Conservation (phyloP, 2,329 filamentous ascomycete genomes). For the Aspergillus intermedius region DNA sequence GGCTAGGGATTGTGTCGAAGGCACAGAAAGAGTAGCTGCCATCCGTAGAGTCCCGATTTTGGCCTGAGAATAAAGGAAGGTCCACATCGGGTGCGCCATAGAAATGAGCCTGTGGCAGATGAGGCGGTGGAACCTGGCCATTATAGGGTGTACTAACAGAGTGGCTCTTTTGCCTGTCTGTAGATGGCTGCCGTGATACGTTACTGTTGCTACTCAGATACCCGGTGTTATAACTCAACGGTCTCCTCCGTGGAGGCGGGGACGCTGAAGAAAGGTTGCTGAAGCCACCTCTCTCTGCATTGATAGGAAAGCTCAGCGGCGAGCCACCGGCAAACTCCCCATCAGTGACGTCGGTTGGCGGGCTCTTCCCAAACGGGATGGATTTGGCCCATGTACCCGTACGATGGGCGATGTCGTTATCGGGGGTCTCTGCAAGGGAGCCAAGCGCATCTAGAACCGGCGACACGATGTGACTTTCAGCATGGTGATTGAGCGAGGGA, state of each 20-base stretch:
- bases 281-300: slow-evolving; percentile 34
- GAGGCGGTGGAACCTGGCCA: slow-evolving; percentile 54
- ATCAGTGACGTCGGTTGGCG: slow-evolving; percentile 34
- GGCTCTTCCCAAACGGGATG: slow-evolving; percentile 40
- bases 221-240: slow-evolving; percentile 38
- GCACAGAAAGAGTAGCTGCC: slow-evolving; percentile 71
- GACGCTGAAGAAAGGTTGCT: slow-evolving; percentile 39
- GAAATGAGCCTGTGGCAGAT: slow-evolving; percentile 70
- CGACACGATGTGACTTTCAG: slow-evolving; percentile 23
- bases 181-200: slow-evolving; percentile 30
- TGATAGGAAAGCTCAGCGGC: slow-evolving; percentile 34
- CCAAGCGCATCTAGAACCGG: slow-evolving; percentile 35
- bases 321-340: slow-evolving; percentile 31
- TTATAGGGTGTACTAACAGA: slow-evolving; percentile 32
- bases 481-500: slow-evolving; percentile 17
- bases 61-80: slow-evolving; percentile 36
- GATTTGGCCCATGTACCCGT: slow-evolving; percentile 41
- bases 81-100: slow-evolving; percentile 70
- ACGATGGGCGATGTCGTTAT: slow-evolving; percentile 29
- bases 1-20: slow-evolving; percentile 61
- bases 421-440: slow-evolving; percentile 23
- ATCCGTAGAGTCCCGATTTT: slow-evolving; percentile 15
- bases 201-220: slow-evolving; percentile 31
- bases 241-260: slow-evolving; percentile 35
- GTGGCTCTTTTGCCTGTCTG: slow-evolving; percentile 33